These are phyloP conservation scores for Platanthera guangdongensis DNA, from an alignment of 106 monocot genomes.

Conservation along the genomic window DNA sequence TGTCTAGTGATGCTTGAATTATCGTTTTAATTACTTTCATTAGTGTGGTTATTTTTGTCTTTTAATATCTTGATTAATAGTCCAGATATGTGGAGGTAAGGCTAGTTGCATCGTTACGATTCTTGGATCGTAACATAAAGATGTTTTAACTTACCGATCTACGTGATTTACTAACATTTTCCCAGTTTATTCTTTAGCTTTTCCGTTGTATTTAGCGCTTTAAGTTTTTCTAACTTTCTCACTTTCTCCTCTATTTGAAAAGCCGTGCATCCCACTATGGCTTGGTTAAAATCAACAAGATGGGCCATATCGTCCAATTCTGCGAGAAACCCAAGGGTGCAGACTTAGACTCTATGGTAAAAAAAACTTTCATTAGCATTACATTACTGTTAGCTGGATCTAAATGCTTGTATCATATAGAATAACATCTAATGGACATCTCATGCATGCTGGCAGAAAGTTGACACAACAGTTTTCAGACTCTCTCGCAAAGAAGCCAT, in stretches of 20 bases:
- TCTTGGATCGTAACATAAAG: too few relatives aligned
- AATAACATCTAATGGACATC: conserved; percentile 1
- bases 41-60: too few relatives aligned
- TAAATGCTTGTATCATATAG: neutral
- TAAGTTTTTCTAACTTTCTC: neutral
- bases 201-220: neutral
- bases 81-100: too few relatives aligned
- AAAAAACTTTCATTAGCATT: conserved; percentile 1
- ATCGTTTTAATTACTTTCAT: too few relatives aligned
- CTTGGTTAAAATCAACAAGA: conserved; percentile 73
- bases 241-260: conserved; percentile 3
- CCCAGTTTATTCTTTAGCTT: neutral
- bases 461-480: conserved; percentile 44
- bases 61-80: too few relatives aligned
- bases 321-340: conserved; percentile 80
- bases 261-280: conserved; percentile 94
- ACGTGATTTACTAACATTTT: neutral
- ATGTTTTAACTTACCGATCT: neutral
- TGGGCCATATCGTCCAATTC: conserved; percentile 64
- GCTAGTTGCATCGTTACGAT: too few relatives aligned
- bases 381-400: neutral
- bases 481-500: conserved; percentile 43
- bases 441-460: conserved; percentile 36
- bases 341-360: conserved; percentile 75
- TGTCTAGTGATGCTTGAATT: too few relatives aligned